These are phyloP conservation scores for Leccinum obscurum DNA, from an alignment of 768 basidiomycete genomes.

Conservation along the genomic window DNA sequence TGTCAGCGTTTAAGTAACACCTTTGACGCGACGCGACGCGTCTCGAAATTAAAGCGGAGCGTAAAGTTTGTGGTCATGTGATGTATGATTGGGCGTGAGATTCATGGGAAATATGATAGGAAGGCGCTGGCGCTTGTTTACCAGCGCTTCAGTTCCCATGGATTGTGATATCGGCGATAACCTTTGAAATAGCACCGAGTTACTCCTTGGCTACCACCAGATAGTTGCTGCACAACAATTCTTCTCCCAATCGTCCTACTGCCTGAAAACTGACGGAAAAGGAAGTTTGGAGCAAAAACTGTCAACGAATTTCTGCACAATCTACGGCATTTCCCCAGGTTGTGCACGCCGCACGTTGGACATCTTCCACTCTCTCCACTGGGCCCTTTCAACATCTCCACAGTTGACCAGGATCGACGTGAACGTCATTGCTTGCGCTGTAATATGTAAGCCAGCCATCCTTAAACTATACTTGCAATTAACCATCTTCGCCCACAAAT, in stretches of 20 bases:
- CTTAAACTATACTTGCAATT: not conserved
- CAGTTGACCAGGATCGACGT: not conserved
- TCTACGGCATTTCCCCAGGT: slow-evolving; percentile 10
- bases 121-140: slow-evolving; percentile 3
- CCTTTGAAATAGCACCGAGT: not conserved
- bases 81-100: not conserved
- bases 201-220: not conserved
- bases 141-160: slow-evolving; percentile 14
- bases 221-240: no score
- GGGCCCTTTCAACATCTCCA: not conserved
- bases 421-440: not conserved
- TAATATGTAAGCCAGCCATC: not conserved
- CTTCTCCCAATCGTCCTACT: not conserved
- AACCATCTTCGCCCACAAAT: not conserved
- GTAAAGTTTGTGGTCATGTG: slow-evolving; percentile 21
- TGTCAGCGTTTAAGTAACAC: not conserved
- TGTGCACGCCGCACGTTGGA: not conserved
- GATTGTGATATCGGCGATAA: not conserved
- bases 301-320: slow-evolving; percentile 15
- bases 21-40: slow-evolving; percentile 35
- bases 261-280: slow-evolving; percentile 10
- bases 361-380: not conserved
- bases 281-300: slow-evolving; percentile 18
- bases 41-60: slow-evolving; percentile 27
- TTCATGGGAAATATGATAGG: slow-evolving; percentile 4